A percentile compares a stretch with the other conserved stretches of the same genome.
Evolutionary conservation across 2,329 filamentous ascomycete genomes (phyloP).

Genomic region (Neonectria faginata): DNA sequence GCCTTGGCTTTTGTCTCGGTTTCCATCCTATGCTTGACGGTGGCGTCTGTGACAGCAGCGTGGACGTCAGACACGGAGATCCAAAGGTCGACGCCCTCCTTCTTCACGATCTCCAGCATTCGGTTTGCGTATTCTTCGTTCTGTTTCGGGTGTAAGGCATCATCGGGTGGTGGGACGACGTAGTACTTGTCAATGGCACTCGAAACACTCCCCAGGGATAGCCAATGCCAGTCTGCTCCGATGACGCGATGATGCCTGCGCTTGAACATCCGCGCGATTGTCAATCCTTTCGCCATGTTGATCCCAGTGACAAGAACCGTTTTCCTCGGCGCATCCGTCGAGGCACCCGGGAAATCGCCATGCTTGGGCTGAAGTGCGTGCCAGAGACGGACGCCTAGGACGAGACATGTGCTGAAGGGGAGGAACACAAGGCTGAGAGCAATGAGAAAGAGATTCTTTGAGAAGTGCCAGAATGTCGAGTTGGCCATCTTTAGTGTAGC

Average conservation of each 20-base stretch:
- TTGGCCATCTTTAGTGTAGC: neutral
- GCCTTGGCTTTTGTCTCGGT: slow-evolving; percentile 67
- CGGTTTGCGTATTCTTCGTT: slow-evolving; percentile 65
- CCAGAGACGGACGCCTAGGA: slow-evolving; percentile 50
- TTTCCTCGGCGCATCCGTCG: neutral
- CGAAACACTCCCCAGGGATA: slow-evolving; percentile 69
- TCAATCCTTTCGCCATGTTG: slow-evolving; percentile 77
- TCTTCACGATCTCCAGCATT: slow-evolving; percentile 68
- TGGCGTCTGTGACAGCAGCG: slow-evolving; percentile 73
- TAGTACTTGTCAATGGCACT: slow-evolving; percentile 67
- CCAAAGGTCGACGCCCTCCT: slow-evolving; percentile 76
- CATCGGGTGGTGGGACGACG: slow-evolving; percentile 49
- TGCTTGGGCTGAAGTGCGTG: neutral
- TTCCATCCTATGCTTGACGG: slow-evolving; percentile 72
- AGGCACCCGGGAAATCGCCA: neutral
- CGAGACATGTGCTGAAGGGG: slow-evolving; percentile 59
- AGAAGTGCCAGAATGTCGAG: slow-evolving; percentile 29
- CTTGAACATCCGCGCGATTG: slow-evolving; percentile 74
- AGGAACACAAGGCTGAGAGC: slow-evolving; percentile 54
- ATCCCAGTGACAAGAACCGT: slow-evolving; percentile 79
- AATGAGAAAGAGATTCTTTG: slow-evolving; percentile 43
- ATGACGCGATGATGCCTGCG: slow-evolving; percentile 75
- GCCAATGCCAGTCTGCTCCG: slow-evolving; percentile 72
- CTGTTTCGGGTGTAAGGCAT: slow-evolving; percentile 20
- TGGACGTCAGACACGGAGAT: slow-evolving; percentile 78